Conservation (phyloP, 2,329 filamentous ascomycete species). For the Ceratocystis huliohia region DNA sequence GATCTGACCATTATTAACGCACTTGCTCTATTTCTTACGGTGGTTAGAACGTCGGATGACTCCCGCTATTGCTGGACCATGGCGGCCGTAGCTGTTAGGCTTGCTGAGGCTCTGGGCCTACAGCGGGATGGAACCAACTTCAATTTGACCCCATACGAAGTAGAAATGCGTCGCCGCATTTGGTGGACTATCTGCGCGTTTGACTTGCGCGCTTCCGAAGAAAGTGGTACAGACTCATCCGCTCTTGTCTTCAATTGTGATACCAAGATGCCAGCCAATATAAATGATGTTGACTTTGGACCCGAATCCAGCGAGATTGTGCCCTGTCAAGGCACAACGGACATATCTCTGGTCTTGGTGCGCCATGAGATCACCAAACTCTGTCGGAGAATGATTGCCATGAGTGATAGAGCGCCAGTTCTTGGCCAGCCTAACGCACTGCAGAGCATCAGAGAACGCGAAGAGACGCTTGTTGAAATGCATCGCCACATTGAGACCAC, state of each 20-base stretch:
- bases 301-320: slow-evolving; percentile 38
- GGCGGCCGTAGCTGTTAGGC: slow-evolving; percentile 44
- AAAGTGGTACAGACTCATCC: slow-evolving; percentile 34
- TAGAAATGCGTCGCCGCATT: slow-evolving; percentile 46
- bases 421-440: slow-evolving; percentile 18
- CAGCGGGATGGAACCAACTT: slow-evolving; percentile 43
- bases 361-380: slow-evolving; percentile 37
- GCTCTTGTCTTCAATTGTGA: slow-evolving; percentile 32
- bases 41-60: slow-evolving; percentile 36
- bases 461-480: slow-evolving; percentile 25
- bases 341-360: slow-evolving; percentile 38
- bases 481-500: slow-evolving; percentile 42
- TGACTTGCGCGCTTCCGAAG: slow-evolving; percentile 43
- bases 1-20: slow-evolving; percentile 47
- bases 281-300: slow-evolving; percentile 38
- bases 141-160: slow-evolving; percentile 43
- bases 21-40: slow-evolving; percentile 42
- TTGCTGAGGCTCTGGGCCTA: slow-evolving; percentile 48
- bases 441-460: slow-evolving; percentile 17
- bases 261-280: slow-evolving; percentile 37
- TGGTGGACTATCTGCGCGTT: slow-evolving; percentile 50
- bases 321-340: slow-evolving; percentile 39
- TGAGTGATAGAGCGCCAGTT: slow-evolving; percentile 15
- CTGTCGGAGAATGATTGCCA: slow-evolving; percentile 24
- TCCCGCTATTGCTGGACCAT: slow-evolving; percentile 48